Evolutionary conservation across 805 yeast genomes (phyloP).

Genomic region (Ogataea philodendri): DNA sequence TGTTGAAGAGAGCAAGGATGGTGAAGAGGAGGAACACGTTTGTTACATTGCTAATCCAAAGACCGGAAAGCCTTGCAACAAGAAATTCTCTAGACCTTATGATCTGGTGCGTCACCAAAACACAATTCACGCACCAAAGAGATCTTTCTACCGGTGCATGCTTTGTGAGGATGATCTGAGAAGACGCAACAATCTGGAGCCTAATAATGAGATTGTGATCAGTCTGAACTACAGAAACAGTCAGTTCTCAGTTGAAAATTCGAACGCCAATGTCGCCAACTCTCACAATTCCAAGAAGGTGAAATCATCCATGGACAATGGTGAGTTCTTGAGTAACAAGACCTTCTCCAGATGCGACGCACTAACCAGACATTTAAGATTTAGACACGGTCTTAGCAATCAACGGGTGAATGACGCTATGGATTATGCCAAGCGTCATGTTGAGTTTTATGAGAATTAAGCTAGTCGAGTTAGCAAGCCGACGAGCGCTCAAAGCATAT

Average conservation of each 20-base stretch:
- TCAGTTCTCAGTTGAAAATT: slow-evolving; percentile 29
- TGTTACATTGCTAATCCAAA: slow-evolving; percentile 60
- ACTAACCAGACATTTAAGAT: slow-evolving; percentile 86
- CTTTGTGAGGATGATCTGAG: slow-evolving; percentile 75
- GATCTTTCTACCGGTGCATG: slow-evolving; percentile 81
- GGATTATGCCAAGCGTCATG: slow-evolving; percentile 73
- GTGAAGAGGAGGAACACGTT: slow-evolving; percentile 42
- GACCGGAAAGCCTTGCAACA: slow-evolving; percentile 63
- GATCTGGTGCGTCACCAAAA: slow-evolving; percentile 95
- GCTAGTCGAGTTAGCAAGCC: too few relatives aligned
- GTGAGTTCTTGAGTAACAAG: slow-evolving; percentile 42
- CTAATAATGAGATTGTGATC: slow-evolving; percentile 45
- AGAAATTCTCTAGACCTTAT: slow-evolving; percentile 88
- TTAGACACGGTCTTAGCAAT: slow-evolving; percentile 76
- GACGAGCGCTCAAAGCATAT: too few relatives aligned
- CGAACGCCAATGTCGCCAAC: slow-evolving; percentile 31
- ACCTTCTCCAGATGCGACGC: slow-evolving; percentile 95
- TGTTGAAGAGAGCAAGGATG: slow-evolving; percentile 7
- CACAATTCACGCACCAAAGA: slow-evolving; percentile 87
- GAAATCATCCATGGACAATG: slow-evolving; percentile 26
- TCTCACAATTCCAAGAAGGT: slow-evolving; percentile 40
- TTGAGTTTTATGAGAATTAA: slow-evolving; percentile 49
- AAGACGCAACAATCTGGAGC: slow-evolving; percentile 38
- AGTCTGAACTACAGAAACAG: slow-evolving; percentile 28
- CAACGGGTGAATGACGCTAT: slow-evolving; percentile 67